Evolutionary conservation across 2,329 filamentous ascomycete genomes (phyloP).

Genomic region (Diaporthe sp.): DNA sequence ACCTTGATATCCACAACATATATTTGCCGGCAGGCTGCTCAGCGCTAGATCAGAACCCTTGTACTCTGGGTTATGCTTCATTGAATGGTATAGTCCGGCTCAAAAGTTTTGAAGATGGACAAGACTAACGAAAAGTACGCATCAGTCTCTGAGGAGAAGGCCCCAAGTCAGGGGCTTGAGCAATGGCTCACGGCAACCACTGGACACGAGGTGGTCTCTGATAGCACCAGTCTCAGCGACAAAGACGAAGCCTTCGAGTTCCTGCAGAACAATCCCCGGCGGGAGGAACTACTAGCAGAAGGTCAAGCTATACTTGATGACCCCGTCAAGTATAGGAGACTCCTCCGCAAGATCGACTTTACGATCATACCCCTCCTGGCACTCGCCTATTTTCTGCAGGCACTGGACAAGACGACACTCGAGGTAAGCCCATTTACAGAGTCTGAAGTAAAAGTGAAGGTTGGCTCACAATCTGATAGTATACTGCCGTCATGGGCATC

Average conservation of each 20-base stretch:
- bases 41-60: neutral
- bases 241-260: conserved; percentile 20
- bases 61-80: neutral
- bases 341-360: conserved; percentile 11
- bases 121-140: neutral
- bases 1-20: neutral
- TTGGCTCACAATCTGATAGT: conserved; percentile 22
- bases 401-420: conserved; percentile 8
- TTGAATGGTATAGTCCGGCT: neutral
- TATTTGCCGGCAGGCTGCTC: neutral
- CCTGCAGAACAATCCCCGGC: neutral
- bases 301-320: conserved; percentile 7
- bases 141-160: neutral
- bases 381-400: conserved; percentile 11
- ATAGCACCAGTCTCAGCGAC: neutral
- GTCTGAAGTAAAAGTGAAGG: neutral
- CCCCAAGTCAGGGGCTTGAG: neutral
- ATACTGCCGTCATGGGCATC: conserved; percentile 46
- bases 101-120: neutral
- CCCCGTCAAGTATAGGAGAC: neutral
- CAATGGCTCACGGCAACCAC: neutral
- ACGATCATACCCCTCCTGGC: neutral
- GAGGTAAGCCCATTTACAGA: neutral
- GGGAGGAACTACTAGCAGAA: neutral
- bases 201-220: neutral